Base-by-base conservation (phyloP, 176 grass and related monocot species). In the Oryza longistaminata region DNA sequence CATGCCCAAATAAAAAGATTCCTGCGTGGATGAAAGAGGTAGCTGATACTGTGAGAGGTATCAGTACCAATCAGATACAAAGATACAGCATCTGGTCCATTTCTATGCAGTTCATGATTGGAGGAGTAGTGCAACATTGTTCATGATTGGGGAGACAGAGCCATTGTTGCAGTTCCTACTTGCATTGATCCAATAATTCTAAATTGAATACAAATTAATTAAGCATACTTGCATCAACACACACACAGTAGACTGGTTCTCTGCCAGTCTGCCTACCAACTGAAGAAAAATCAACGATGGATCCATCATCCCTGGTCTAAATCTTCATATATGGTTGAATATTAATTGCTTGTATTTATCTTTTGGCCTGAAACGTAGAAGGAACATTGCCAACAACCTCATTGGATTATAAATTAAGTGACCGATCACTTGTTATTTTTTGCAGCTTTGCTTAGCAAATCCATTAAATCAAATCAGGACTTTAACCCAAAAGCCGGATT, bases 1-100 rank as follows among this genome's bases (percentile, higher is more conserved):
- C 4, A 29, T 48, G 48, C 62, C 44, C 17, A 89, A 69, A 74
- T 80, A 84, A 71, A 72, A 89, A 80, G 37, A 81, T 85, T 75
- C 82, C 29, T 80, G 48, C 15, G 4, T 16, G 27, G 58, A 27
- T 13, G 50, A 82, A 70, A 64, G 49, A 71, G 48, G 48, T 53
- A 53, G 27, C 12, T 81, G 66, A 70, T 11, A n/a, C 15, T 35
- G 9, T 75, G 46, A 53, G 11, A 35, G 31, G 75, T 26, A 77
- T 27, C 75, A 16, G 75, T 9, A 3, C 49, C 80, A 82, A 43
- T 71, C 48, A 53, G 16, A 69, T 25, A 13, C 26, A 55, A 25
- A 52, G 35, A 70, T 39, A 46, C n/a, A 82, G 22, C 68, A 71
- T 82, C 50, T 62, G 50, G 58, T 24, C 80, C 81, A 73, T 64